Evolutionary conservation across 2,329 filamentous ascomycete genomes (phyloP), one percentile per base, ranked within the genome.

Genomic region (Epichloe amarillans): DNA sequence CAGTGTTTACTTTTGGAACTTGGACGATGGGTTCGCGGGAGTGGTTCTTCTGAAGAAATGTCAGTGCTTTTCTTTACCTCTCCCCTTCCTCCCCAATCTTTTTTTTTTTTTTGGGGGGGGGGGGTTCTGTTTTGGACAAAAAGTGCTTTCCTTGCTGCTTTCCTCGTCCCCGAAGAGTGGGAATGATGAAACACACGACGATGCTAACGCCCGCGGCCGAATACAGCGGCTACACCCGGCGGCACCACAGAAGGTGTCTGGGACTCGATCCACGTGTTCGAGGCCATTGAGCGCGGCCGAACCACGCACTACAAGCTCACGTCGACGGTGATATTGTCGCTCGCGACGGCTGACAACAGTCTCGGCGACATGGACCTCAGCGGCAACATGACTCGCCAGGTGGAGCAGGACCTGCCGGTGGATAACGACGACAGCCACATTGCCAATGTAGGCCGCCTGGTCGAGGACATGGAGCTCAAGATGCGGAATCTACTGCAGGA

Each of bases 381-480:
- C 59, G 93, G 93, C 58, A 97, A 97, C 74, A 93, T 98, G 89
- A 97, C 93, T 53, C 82, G 93, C 55, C 93, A 98, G 74, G 82
- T 96, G 49, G 91, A 98, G 73, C 82, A 86, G 63, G 90, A 97
- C 68, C 75, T 95, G 65, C 81, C 87, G 8, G 87, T 96, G 38
- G 88, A 95, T 59, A 85, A 84, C 61, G 91, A 97, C 68, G 84
- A 86, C 59, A 88, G 86, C 67, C 93, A 98, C 73, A 93, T 98
- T 60, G 87, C 86, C 60, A 98, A 98, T 69, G 88, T 97, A 54
- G 93, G 93, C 52, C 79, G 84, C 56, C 76, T 98, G 64, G 90
- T 98, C 49, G 93, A 98, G 75, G 93, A 98, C 68, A 97, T 98
- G 93, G 93, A 98, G 73, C 81, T 96, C 66, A 95, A 96, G 77